Conservation (phyloP, 192 early-diverging fungal genomes). For the Coemansia sp. region DNA sequence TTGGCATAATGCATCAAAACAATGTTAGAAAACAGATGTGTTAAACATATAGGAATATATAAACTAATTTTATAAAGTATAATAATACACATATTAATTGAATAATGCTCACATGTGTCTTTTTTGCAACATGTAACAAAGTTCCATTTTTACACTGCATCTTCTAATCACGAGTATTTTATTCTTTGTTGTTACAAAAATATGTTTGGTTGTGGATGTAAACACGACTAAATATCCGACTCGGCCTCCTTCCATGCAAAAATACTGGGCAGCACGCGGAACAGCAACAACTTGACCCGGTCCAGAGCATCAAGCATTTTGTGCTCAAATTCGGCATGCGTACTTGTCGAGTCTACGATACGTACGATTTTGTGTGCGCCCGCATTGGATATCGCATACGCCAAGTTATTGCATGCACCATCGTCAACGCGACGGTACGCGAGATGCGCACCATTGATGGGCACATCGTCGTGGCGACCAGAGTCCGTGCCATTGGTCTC, state of each 20-base stretch:
- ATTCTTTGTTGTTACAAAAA: too few species aligned
- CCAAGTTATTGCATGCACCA: slow-evolving; percentile 51
- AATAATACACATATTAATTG: too few species aligned
- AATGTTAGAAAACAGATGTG: too few species aligned
- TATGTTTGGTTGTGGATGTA: neutral
- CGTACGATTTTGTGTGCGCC: slow-evolving; percentile 41
- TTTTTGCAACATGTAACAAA: too few species aligned
- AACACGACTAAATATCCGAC: slow-evolving; percentile 4
- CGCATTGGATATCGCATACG: slow-evolving; percentile 46
- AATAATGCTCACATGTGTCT: too few species aligned
- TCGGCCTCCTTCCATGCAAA: slow-evolving; percentile 38
- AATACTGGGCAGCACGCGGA: slow-evolving; percentile 48
- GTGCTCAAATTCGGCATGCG: slow-evolving; percentile 54
- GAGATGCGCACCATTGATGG: slow-evolving; percentile 25
- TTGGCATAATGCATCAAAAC: too few species aligned
- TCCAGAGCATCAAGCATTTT: slow-evolving; percentile 33
- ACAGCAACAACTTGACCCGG: slow-evolving; percentile 38
- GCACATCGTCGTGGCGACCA: slow-evolving; percentile 45
- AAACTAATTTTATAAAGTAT: too few species aligned
- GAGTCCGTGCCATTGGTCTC: slow-evolving; percentile 46
- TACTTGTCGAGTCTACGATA: slow-evolving; percentile 33
- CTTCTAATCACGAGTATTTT: neutral
- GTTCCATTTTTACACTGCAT: too few species aligned
- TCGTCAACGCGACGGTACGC: slow-evolving; percentile 49
- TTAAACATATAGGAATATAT: too few species aligned